Evolutionary conservation across 768 basidiomycete species (phyloP).

Genomic region (Trametes sanguinea): DNA sequence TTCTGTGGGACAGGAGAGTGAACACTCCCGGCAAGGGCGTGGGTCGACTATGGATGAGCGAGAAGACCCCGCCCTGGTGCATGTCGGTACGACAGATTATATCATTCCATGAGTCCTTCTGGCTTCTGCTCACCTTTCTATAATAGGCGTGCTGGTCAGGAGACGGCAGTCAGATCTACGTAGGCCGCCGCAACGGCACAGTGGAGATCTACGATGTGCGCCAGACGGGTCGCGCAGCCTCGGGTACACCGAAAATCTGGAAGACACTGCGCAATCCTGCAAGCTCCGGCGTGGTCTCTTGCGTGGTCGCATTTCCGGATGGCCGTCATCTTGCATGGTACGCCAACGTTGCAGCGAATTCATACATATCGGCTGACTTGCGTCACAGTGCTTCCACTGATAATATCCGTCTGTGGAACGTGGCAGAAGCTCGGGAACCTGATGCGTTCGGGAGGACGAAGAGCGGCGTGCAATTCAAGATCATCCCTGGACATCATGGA

Average conservation of each 20-base stretch:
- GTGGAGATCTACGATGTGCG: conserved; percentile 96
- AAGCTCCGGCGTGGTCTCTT: conserved; percentile 90
- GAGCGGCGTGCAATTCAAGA: conserved; percentile 86
- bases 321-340: conserved; percentile 90
- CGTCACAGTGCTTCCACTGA: conserved; percentile 79
- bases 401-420: conserved; percentile 93
- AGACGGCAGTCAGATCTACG: conserved; percentile 85
- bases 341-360: conserved; percentile 33
- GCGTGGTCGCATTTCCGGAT: conserved; percentile 90
- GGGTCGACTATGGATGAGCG: conserved; percentile 84
- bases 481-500: conserved; percentile 94
- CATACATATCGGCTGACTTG: conserved; percentile 1
- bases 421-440: conserved; percentile 69
- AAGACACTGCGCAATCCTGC: conserved; percentile 84
- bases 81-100: conserved; percentile 71
- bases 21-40: conserved; percentile 67
- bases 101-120: neutral
- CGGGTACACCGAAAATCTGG: conserved; percentile 70
- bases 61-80: conserved; percentile 95
- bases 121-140: neutral
- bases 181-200: conserved; percentile 86
- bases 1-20: conserved; percentile 87
- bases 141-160: conserved; percentile 91
- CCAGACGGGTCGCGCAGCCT: conserved; percentile 63
- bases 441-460: conserved; percentile 63